phyloP scores from a whole-genome alignment of 345 rosid genomes.

The Sonneratia caseolaris region DNA sequence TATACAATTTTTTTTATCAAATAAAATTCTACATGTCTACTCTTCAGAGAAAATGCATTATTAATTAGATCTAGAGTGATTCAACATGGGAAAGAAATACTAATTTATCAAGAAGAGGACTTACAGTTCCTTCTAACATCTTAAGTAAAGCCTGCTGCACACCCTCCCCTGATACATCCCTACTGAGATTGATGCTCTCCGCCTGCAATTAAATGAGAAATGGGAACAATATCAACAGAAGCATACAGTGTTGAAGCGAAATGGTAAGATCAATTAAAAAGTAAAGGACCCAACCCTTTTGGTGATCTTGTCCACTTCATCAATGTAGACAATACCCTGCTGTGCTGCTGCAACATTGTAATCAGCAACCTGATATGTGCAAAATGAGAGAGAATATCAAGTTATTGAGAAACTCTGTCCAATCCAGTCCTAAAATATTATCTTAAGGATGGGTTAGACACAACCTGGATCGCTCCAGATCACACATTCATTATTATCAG shows the following conservation, averaged over 20 bases:
- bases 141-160: constrained; percentile 96
- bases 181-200: constrained; percentile 89
- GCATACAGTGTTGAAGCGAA: neutral
- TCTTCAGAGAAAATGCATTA: neutral
- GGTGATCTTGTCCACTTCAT: constrained; percentile 97
- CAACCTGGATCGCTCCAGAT: neutral
- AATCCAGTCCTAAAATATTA: neutral
- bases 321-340: constrained; percentile 96
- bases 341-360: constrained; percentile 98
- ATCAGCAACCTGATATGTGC: constrained; percentile 62
- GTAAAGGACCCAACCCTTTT: constrained; percentile 50
- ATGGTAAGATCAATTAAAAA: neutral
- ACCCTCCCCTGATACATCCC: constrained; percentile 99
- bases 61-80: neutral
- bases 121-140: constrained; percentile 98
- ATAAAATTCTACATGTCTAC: neutral
- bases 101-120: constrained; percentile 16
- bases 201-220: constrained; percentile 37
- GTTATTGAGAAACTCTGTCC: neutral
- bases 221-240: neutral
- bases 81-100: neutral
- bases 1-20: neutral
- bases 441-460: neutral
- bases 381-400: constrained; percentile 5
- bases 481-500: neutral